Percentiles rank a stretch among this genome's conserved stretches.
Evolutionary conservation across 345 rosid genomes (phyloP).

Genomic region (Arabidopsis thaliana): DNA sequence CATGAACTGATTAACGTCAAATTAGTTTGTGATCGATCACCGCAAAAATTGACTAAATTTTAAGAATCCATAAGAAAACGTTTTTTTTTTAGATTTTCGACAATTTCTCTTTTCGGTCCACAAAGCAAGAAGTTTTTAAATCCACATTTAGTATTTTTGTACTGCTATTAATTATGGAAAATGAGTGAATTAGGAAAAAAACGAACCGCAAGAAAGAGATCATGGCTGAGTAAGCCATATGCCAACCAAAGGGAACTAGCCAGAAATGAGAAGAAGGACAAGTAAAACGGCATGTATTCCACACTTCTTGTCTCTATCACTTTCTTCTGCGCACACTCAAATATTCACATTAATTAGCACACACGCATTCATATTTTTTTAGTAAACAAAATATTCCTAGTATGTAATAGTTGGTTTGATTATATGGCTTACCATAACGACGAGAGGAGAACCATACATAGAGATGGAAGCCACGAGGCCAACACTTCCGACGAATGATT

Average conservation of each 20-base stretch:
- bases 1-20: too few relatives aligned
- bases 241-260: conserved; percentile 76
- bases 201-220: conserved; percentile 79
- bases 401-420: not conserved
- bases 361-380: not conserved
- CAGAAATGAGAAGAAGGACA: conserved; percentile 80
- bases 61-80: too few relatives aligned
- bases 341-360: not conserved
- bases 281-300: conserved; percentile 91
- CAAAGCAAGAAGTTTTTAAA: not conserved
- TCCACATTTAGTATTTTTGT: not conserved
- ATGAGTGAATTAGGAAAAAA: not conserved
- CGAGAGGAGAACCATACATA: conserved; percentile 83
- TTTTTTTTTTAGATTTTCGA: not conserved
- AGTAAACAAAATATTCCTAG: not conserved
- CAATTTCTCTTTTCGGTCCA: not conserved
- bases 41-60: too few relatives aligned
- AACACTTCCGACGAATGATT: conserved; percentile 67
- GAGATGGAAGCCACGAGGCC: conserved; percentile 64
- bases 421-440: conserved; percentile 61
- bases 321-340: conserved; percentile 58
- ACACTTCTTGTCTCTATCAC: conserved; percentile 80
- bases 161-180: not conserved
- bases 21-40: too few relatives aligned
- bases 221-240: conserved; percentile 75